Percentiles rank a stretch among this genome's conserved stretches.
Evolutionary conservation across 306 rosid genomes (phyloP).

Genomic region (Pyrus betulifolia): DNA sequence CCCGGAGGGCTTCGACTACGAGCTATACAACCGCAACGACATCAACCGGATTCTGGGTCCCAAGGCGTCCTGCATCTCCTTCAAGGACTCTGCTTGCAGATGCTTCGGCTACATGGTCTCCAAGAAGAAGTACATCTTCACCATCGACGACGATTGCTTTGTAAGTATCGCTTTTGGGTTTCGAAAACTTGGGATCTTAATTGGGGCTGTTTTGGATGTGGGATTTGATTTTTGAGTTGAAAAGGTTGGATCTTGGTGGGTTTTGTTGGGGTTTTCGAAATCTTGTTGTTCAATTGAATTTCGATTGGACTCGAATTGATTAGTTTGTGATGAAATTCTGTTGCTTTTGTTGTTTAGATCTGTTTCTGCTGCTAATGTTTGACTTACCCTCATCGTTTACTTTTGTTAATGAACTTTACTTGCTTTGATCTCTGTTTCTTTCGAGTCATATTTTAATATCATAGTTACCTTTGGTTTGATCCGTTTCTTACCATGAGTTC

Average conservation of each 20-base stretch:
- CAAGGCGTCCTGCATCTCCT: conserved; percentile 65
- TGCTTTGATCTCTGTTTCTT: conserved; percentile 6
- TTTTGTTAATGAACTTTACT: neutral
- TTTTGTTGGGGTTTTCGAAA: neutral
- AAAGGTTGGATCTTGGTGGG: conserved; percentile 3
- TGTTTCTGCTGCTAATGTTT: neutral
- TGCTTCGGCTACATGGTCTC: conserved; percentile 69
- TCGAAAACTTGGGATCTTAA: neutral
- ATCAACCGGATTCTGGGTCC: conserved; percentile 55
- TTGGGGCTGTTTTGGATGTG: neutral
- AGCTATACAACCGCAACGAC: conserved; percentile 60
- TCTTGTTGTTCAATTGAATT: neutral
- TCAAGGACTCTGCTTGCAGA: conserved; percentile 84
- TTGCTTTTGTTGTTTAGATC: conserved; percentile 4
- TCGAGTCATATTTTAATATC: neutral
- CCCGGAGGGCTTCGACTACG: conserved; percentile 63
- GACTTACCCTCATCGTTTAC: neutral
- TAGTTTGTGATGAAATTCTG: neutral
- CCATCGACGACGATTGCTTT: conserved; percentile 86
- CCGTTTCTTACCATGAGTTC: neutral
- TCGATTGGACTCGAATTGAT: conserved; percentile 1
- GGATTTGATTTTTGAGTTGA: neutral
- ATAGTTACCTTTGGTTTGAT: neutral
- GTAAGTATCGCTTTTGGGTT: conserved; percentile 25
- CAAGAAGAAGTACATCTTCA: conserved; percentile 77